phyloP scores from a whole-genome alignment of 345 rosid genomes.

The Clausena lansium region DNA sequence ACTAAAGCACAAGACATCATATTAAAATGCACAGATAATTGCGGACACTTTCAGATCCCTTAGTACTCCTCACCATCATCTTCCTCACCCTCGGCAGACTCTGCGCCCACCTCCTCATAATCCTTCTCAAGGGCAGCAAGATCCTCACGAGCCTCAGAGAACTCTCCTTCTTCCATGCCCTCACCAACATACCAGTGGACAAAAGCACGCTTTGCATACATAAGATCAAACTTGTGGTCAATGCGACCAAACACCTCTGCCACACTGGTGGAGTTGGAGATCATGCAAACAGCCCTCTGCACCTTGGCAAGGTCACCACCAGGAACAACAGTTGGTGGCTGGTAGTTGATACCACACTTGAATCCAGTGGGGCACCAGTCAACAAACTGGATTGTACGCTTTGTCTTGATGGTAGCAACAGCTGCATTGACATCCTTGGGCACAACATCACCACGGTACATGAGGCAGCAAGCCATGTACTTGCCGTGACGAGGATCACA shows the following conservation, averaged over 20 bases:
- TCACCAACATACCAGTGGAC: slow-evolving; percentile 86
- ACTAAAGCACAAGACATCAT: neutral
- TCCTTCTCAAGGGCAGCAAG: slow-evolving; percentile 79
- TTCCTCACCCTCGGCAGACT: slow-evolving; percentile 68
- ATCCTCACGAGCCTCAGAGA: slow-evolving; percentile 79
- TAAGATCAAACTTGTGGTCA: slow-evolving; percentile 74
- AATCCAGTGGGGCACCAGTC: slow-evolving; percentile 88
- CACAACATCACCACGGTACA: slow-evolving; percentile 82
- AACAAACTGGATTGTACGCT: slow-evolving; percentile 70
- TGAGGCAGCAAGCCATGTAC: slow-evolving; percentile 81
- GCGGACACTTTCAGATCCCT: neutral
- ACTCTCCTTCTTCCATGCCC: slow-evolving; percentile 88
- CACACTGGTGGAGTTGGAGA: slow-evolving; percentile 74
- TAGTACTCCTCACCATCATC: slow-evolving; percentile 55
- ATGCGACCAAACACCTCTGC: slow-evolving; percentile 78
- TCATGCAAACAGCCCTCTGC: slow-evolving; percentile 81
- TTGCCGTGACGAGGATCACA: slow-evolving; percentile 91
- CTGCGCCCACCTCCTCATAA: slow-evolving; percentile 80
- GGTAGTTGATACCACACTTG: slow-evolving; percentile 76
- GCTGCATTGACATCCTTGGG: slow-evolving; percentile 80
- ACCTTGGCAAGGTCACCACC: slow-evolving; percentile 84
- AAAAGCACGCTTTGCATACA: slow-evolving; percentile 75
- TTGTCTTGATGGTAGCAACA: slow-evolving; percentile 73
- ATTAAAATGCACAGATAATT: neutral
- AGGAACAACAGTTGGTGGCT: slow-evolving; percentile 81